Percentiles rank a stretch among this genome's conserved stretches.
Conservation (phyloP, 306 rosid species). For the Quercus rubra region DNA sequence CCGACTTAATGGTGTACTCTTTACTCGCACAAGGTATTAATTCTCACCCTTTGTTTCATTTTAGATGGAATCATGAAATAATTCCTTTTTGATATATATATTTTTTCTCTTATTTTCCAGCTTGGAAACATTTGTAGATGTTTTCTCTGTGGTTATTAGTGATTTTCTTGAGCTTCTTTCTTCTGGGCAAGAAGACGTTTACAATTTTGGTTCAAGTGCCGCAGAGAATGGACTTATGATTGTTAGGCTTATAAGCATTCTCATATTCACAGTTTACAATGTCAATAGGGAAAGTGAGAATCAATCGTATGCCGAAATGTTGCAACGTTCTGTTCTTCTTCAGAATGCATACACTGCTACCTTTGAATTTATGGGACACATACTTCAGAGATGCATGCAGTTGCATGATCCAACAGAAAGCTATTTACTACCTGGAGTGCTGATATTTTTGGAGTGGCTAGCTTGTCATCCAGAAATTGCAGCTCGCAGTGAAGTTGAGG, state of each 20-base stretch:
- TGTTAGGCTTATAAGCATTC: conserved; percentile 65
- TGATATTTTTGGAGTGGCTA: conserved; percentile 89
- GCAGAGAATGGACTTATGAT: conserved; percentile 63
- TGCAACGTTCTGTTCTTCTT: conserved; percentile 76
- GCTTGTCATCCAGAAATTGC: conserved; percentile 72
- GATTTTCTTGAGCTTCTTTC: conserved; percentile 57
- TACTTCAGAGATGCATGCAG: conserved; percentile 66
- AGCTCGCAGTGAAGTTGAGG: conserved; percentile 58
- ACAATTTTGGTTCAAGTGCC: conserved; percentile 56
- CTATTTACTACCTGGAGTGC: conserved; percentile 74
- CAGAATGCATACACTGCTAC: conserved; percentile 81
- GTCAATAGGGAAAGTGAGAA: conserved; percentile 79
- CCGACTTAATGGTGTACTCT: conserved; percentile 88
- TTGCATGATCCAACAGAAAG: conserved; percentile 64
- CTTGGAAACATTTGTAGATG: conserved; percentile 79
- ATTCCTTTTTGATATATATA: background rate
- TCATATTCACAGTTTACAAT: conserved; percentile 69
- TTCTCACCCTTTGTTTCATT: background rate
- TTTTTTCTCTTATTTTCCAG: conserved; percentile 32
- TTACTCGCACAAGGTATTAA: conserved; percentile 79
- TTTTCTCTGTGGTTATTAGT: conserved; percentile 56
- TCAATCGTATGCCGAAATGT: conserved; percentile 83
- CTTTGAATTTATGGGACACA: conserved; percentile 68
- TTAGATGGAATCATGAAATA: conserved; percentile 9
- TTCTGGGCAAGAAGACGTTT: conserved; percentile 66